Conservation (phyloP, 768 basidiomycete genomes). For the Auricularia sp. region DNA sequence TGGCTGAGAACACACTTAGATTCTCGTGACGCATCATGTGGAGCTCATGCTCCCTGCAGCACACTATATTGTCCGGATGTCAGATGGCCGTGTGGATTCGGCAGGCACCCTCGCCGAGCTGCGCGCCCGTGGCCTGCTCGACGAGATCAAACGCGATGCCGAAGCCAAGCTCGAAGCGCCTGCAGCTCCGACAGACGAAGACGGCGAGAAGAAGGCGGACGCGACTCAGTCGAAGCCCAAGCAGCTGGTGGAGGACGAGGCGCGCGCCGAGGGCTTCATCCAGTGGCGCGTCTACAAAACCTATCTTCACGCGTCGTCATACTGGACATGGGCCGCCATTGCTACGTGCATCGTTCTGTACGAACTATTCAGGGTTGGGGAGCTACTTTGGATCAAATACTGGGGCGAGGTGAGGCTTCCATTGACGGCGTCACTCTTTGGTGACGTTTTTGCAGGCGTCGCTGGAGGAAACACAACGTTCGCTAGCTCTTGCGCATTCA, state of each 20-base stretch:
- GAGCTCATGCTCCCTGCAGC: conserved; percentile 27
- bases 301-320: conserved; percentile 16
- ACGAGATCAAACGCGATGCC: conserved; percentile 19
- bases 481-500: not conserved
- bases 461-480: not conserved
- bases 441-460: not conserved
- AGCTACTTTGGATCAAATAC: conserved; percentile 22
- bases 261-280: conserved; percentile 11
- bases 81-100: conserved; percentile 26
- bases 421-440: not conserved
- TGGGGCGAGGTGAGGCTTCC: conserved; percentile 21
- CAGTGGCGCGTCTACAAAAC: conserved; percentile 18
- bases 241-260: conserved; percentile 14
- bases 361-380: not conserved
- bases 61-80: conserved; percentile 24
- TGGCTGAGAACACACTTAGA: conserved; percentile 12
- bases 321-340: conserved; percentile 12
- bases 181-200: conserved; percentile 15
- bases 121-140: conserved; percentile 19
- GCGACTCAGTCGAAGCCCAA: conserved; percentile 11
- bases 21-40: conserved; percentile 30
- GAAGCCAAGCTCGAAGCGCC: conserved; percentile 9
- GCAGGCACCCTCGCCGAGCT: conserved; percentile 26
- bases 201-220: conserved; percentile 14
- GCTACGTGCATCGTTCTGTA: not conserved